Base-by-base conservation (phyloP, 2,329 filamentous ascomycete species). In the Trichophyton verrucosum region DNA sequence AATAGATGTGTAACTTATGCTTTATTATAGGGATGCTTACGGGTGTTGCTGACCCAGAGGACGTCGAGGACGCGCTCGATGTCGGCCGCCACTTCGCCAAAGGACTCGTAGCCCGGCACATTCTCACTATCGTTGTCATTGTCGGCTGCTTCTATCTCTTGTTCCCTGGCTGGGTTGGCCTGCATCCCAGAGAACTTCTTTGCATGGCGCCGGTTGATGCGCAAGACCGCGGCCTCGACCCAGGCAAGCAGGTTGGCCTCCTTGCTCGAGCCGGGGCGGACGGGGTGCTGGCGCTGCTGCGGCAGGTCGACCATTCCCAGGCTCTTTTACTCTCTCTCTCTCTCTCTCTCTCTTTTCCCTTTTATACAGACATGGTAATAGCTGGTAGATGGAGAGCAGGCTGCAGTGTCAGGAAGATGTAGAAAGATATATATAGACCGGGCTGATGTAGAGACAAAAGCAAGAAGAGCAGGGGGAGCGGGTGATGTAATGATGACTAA, bases 41-140 rank as follows among this genome's bases (percentile, higher is more conserved):
- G 90, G 22, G 91, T 96, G 8, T 88, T 89, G 33, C 86, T 89
- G 22, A 89, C 81, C 92, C 92, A 97, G 3, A 96, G 75, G 6
- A 95, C 81, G 71, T 95, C 87, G 15, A 95, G 75, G 11, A 96
- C 71, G 4, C 80, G 79, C 61, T 91, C 87, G 0, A 95, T 73
- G 68, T 96, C 90, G 61, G 77, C 82, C 60, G 84, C 89, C 3
- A 90, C 81, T 68, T 91, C 86, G 57, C 77, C 78, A 71, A 92
- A 88, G 58, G 74, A 82, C 60, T 77, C 76, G 64, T 86, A 87
- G 1, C 82, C 82, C 38, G 73, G 71, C 3, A 75, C 75, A 13
- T 72, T 70, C 69, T 20, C 24, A 7, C 27, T 2, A 7, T 30
- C n/a, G 1, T 38, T 11, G 11, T 67, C 67, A 55, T 66, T 59